Evolutionary conservation across 495 filamentous ascomycete genomes (phyloP).

Genomic region (Penicillium lividum): DNA sequence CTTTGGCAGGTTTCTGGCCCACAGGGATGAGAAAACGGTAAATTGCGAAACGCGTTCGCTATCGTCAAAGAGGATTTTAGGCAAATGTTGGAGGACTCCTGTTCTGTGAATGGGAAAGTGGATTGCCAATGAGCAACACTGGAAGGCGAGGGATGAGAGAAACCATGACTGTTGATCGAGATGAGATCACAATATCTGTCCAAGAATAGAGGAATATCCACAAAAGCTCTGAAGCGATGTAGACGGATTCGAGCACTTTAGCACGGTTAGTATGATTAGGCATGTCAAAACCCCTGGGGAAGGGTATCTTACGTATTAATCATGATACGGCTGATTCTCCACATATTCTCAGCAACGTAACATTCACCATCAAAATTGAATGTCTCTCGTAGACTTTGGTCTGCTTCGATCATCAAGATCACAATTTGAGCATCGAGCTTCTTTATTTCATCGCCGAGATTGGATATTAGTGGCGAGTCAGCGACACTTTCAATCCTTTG

Average conservation of each 20-base stretch:
- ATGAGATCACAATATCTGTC: conserved; percentile 52
- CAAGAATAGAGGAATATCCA: conserved; percentile 50
- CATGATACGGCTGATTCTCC: conserved; percentile 22
- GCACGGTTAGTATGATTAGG: neutral
- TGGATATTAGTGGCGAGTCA: conserved; percentile 2
- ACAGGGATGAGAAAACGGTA: conserved; percentile 39
- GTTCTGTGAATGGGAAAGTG: conserved; percentile 44
- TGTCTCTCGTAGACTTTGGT: conserved; percentile 15
- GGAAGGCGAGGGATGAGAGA: conserved; percentile 2
- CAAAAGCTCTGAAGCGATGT: conserved; percentile 53
- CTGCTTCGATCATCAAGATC: conserved; percentile 17
- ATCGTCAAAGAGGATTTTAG: conserved; percentile 46
- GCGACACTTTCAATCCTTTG: conserved; percentile 18
- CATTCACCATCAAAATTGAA: conserved; percentile 16
- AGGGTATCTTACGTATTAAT: conserved; percentile 19
- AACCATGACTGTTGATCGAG: conserved; percentile 31
- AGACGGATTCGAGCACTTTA: conserved; percentile 50
- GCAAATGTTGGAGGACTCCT: conserved; percentile 50
- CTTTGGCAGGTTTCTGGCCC: conserved; percentile 5
- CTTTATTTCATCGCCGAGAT: conserved; percentile 18
- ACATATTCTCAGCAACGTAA: conserved; percentile 22
- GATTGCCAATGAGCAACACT: conserved; percentile 19
- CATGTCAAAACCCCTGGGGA: neutral
- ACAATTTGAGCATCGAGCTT: conserved; percentile 13
- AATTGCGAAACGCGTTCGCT: conserved; percentile 38